A percentile compares a stretch with the other conserved stretches of the same genome.
Evolutionary conservation across 2,329 filamentous ascomycete species (phyloP).

Genomic region (Hymenoscyphus infarciens): DNA sequence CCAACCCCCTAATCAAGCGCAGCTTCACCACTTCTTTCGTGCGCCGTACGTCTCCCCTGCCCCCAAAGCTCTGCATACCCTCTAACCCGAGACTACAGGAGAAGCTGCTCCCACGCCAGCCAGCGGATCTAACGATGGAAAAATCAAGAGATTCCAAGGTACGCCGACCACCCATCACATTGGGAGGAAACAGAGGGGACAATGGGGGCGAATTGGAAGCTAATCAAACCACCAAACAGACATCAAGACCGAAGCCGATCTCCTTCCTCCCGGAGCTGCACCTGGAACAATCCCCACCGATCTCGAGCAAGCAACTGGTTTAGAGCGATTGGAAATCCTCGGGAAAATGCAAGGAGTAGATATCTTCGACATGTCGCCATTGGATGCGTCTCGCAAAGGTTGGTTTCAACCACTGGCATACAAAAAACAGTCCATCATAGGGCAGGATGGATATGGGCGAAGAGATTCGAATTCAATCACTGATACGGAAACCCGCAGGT

Average conservation of each 20-base stretch:
- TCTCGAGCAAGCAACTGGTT: conserved; percentile 91
- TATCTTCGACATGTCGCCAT: conserved; percentile 95
- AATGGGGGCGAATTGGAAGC: conserved; percentile 18
- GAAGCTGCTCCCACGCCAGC: conserved; percentile 26
- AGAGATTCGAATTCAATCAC: conserved; percentile 13
- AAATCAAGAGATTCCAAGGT: conserved; percentile 37
- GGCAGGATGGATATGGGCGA: background rate
- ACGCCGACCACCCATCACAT: conserved; percentile 13
- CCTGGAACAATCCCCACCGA: conserved; percentile 87
- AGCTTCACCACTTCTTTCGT: conserved; percentile 57
- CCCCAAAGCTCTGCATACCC: background rate
- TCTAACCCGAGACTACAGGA: conserved; percentile 22
- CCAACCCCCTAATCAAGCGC: conserved; percentile 52
- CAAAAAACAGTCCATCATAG: conserved; percentile 16
- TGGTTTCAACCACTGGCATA: conserved; percentile 26
- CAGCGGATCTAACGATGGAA: conserved; percentile 23
- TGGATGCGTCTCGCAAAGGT: conserved; percentile 88
- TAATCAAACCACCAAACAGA: conserved; percentile 51
- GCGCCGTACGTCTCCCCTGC: conserved; percentile 50
- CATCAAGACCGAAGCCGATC: conserved; percentile 76
- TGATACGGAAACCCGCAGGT: conserved; percentile 47
- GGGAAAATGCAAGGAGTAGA: conserved; percentile 99
- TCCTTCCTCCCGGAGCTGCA: conserved; percentile 76
- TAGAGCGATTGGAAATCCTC: conserved; percentile 97
- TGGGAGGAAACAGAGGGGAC: background rate